Base-by-base conservation (phyloP, 495 filamentous ascomycete genomes). In the Penicillium desertorum region DNA sequence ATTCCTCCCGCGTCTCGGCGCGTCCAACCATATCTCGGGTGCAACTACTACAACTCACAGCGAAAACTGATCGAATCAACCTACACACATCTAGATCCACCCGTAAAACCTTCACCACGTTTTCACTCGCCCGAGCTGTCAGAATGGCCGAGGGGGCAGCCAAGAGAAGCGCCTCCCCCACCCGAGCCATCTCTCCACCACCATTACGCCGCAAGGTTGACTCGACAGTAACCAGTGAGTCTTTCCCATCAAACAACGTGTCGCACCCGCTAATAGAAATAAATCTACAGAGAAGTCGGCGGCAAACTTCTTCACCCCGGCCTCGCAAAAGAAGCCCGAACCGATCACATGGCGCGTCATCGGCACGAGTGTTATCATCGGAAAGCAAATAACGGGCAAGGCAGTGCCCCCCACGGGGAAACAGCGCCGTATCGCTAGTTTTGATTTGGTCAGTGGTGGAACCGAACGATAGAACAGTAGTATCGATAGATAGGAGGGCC, bases 271-370 rank as follows among this genome's bases (percentile, higher is more conserved):
- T 57, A 12, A 59, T 22, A n/a, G 0, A 1, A 48, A n/a, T 14
- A 19, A 4, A 29, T 23, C 9, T 45, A 19, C 16, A 79, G 76
- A 90, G 78, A 91, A 78, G 70, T 78, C 86, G 1, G 85, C 95
- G 10, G 80, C 87, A 12, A 90, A 80, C 36, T 99, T 99, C 74
- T 97, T 99, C 76, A 96, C 86, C 0, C 92, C 94, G 1, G 67
- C 79, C 0, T 96, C 91, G 5, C 81, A 96, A 66, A 98, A 96
- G 72, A 83, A 87, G 45, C 91, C 89, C 5, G 87, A 91, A 30
- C 84, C 81, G 36, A 83, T 88, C 27, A 80, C 72, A n/a, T 98
- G 95, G 91, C 76, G 80, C 25, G 77, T 83, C 34, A 63, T 88
- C 10, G 85, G 82, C 59, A 86, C 79, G 11, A 91, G 85, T 17